Percentiles rank a stretch among this genome's conserved stretches.
Evolutionary conservation across 1,284 basidiomycete genomes (phyloP).

Genomic region (Cryptococcus sp.): DNA sequence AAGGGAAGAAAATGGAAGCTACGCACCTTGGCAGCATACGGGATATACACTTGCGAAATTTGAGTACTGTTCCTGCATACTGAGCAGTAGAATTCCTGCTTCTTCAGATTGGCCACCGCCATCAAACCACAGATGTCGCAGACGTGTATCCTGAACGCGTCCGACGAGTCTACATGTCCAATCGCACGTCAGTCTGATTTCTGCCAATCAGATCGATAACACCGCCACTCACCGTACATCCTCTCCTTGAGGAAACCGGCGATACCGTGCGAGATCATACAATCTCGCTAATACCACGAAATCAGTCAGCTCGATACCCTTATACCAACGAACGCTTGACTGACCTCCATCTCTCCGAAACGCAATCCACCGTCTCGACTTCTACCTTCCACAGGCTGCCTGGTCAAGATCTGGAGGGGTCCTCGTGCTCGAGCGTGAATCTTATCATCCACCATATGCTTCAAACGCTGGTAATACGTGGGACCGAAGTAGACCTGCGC

Average conservation of each 20-base stretch:
- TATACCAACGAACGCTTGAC: constrained; percentile 10
- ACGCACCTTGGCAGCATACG: constrained; percentile 68
- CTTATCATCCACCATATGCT: constrained; percentile 99
- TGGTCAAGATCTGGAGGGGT: constrained; percentile 94
- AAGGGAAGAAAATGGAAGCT: neutral
- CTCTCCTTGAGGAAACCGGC: constrained; percentile 96
- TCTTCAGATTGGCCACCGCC: constrained; percentile 84
- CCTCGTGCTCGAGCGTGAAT: constrained; percentile 97
- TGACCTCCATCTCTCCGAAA: constrained; percentile 98
- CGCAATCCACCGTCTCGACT: constrained; percentile 97
- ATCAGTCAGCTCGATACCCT: neutral
- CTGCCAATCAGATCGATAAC: constrained; percentile 11
- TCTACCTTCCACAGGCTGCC: constrained; percentile 99
- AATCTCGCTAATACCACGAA: constrained; percentile 58
- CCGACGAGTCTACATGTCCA: constrained; percentile 58
- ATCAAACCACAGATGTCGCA: constrained; percentile 95
- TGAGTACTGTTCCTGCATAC: constrained; percentile 94
- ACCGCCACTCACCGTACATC: constrained; percentile 70
- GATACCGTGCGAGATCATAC: constrained; percentile 99
- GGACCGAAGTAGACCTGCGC: constrained; percentile 98
- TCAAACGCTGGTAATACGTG: constrained; percentile 98
- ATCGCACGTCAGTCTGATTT: constrained; percentile 12
- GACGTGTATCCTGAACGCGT: constrained; percentile 93
- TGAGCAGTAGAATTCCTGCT: constrained; percentile 59
- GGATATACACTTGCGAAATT: constrained; percentile 85